Evolutionary conservation across 208 protist species (phyloP), one percentile per base, ranked within the genome.

Genomic region (Porcisia hertigi): DNA sequence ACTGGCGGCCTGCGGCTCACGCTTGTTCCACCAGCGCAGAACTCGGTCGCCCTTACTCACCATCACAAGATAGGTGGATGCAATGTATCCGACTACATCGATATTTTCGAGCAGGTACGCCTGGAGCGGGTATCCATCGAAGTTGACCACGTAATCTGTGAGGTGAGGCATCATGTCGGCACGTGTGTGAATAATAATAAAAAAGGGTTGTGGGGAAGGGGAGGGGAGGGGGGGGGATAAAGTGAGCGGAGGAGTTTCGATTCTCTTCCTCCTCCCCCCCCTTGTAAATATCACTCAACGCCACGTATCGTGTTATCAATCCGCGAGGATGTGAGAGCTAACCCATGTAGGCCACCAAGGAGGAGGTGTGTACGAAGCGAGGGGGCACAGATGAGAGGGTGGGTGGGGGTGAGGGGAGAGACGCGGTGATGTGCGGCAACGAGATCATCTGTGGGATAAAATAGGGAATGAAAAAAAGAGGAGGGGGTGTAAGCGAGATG

Each of bases 31-130:
- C 82, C 82, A 86, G 59, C 77, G 45, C 11, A 83, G 71, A 54
- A 86, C 83, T 58, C 67, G 59, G 25, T 79, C 65, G 2, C 87
- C 82, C 58, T 73, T 79, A 64, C 87, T 86, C n/a, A 91, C 87
- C 65, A 91, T 86, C 34, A 82, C 75, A 39, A 95, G 78, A 78
- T 96, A 96, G 30, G 74, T 43, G 9, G 69, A 78, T 23, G 78
- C 84, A n/a, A 88, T 83, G 76, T 89, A 86, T 30, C 86, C 77
- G 58, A 86, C 69, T 3, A 93, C 20, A 49, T 92, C 84, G 18
- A 81, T 75, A 73, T 92, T 80, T 11, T 88, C 71, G 47, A 55
- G 55, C 58, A 96, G 84, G 63, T 78, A 83, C 23, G 77, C 39
- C 59, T 85, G 75, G 16, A 86, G 47, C 18, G 59, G 79, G 74